phyloP scores from a whole-genome alignment of 2,329 filamentous ascomycete genomes.

The Ophiognomonia clavigignenti-juglandacearum region DNA sequence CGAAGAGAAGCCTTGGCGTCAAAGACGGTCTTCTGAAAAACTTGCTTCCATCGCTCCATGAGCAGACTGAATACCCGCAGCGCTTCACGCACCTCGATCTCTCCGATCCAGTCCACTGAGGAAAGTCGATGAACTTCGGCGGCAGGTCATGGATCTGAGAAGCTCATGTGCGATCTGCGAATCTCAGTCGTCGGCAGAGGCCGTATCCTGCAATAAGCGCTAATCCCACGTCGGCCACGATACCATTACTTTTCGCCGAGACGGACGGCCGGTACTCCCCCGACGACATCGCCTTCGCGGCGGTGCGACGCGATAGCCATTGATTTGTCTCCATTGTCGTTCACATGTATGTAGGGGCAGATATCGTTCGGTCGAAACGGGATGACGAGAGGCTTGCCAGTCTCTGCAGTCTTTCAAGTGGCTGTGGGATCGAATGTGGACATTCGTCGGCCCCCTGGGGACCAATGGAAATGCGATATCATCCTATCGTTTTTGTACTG shows the following conservation, averaged over 20 bases:
- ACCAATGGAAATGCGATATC: no score
- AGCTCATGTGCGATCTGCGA: constrained; percentile 18
- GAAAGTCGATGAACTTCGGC: constrained; percentile 28
- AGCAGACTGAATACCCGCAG: constrained; percentile 38
- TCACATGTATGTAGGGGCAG: constrained; percentile 42
- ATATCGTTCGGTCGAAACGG: constrained; percentile 32
- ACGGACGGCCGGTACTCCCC: constrained; percentile 43
- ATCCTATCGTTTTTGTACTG: no score
- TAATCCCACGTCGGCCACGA: constrained; percentile 30
- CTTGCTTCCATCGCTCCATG: no score
- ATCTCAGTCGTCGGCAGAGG: constrained; percentile 26
- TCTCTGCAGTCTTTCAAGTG: constrained; percentile 26
- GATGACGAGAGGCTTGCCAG: constrained; percentile 25
- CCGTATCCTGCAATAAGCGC: constrained; percentile 37
- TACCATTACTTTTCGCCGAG: constrained; percentile 39
- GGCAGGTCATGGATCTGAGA: constrained; percentile 12
- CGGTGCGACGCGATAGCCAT: constrained; percentile 36
- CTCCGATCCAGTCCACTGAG: constrained; percentile 38
- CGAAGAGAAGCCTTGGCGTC: no score
- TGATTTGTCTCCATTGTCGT: constrained; percentile 45
- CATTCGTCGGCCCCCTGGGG: constrained; percentile 43
- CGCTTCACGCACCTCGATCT: constrained; percentile 35
- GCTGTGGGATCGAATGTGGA: constrained; percentile 41
- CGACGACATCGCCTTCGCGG: constrained; percentile 26
- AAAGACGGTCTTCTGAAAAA: no score